Percentiles rank a stretch among this genome's conserved stretches.
Evolutionary conservation across 805 yeast species (phyloP).

Genomic region (Wickerhamiella vanderwaltii): DNA sequence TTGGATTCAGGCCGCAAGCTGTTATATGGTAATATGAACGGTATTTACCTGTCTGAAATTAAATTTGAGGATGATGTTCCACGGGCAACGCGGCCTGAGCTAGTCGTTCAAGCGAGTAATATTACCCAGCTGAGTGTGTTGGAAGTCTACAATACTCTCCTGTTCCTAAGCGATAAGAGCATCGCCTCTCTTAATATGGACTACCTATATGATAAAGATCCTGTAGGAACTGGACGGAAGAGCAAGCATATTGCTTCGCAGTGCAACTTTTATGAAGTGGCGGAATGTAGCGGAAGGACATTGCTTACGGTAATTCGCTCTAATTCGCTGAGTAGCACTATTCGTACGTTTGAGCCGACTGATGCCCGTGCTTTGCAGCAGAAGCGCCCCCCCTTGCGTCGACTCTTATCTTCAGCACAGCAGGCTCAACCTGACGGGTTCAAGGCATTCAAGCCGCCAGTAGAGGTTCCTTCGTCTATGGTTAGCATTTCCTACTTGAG

Average conservation of each 20-base stretch:
- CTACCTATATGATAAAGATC: constrained; percentile 31
- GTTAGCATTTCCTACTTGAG: constrained; percentile 83
- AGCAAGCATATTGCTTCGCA: constrained; percentile 77
- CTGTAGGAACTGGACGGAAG: constrained; percentile 37
- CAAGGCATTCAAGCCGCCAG: constrained; percentile 59
- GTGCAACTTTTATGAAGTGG: constrained; percentile 81
- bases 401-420: constrained; percentile 31
- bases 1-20: constrained; percentile 89
- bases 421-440: constrained; percentile 40
- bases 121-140: constrained; percentile 83
- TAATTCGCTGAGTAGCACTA: constrained; percentile 59
- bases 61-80: constrained; percentile 35
- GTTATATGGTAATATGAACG: constrained; percentile 82
- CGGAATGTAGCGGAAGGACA: constrained; percentile 80
- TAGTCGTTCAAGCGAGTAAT: constrained; percentile 59
- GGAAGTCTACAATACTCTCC: constrained; percentile 76
- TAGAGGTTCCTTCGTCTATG: constrained; percentile 76
- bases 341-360: constrained; percentile 78
- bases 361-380: constrained; percentile 41
- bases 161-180: constrained; percentile 72
- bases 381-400: constrained; percentile 31
- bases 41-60: constrained; percentile 72
- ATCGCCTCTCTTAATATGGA: constrained; percentile 70
- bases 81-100: constrained; percentile 39
- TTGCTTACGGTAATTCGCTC: constrained; percentile 81